These are phyloP conservation scores for Brassica balearica DNA, from an alignment of 441 rosid species.

Conservation along the genomic window DNA sequence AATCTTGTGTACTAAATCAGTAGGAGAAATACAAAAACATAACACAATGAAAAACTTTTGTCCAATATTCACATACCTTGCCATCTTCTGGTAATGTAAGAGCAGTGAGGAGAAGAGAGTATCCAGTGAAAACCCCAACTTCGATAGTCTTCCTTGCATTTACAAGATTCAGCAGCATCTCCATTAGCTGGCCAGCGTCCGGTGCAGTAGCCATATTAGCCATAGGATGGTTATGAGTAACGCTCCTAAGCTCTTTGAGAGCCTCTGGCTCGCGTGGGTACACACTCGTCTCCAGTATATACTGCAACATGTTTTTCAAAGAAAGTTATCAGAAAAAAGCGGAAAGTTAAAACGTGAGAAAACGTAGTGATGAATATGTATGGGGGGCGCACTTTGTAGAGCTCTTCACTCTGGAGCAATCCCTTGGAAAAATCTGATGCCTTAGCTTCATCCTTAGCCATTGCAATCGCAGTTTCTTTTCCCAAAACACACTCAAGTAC, in stretches of 20 bases:
- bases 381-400: slow-evolving; percentile 37
- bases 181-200: slow-evolving; percentile 59
- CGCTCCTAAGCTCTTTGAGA: slow-evolving; percentile 59
- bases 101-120: slow-evolving; percentile 72
- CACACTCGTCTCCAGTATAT: slow-evolving; percentile 64
- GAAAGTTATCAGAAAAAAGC: background rate
- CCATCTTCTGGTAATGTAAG: slow-evolving; percentile 59
- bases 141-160: slow-evolving; percentile 60
- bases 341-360: background rate
- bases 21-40: background rate
- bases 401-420: slow-evolving; percentile 47
- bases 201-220: slow-evolving; percentile 54
- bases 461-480: slow-evolving; percentile 14
- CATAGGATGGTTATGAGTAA: slow-evolving; percentile 53
- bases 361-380: background rate
- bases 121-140: slow-evolving; percentile 63
- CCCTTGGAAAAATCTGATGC: slow-evolving; percentile 40
- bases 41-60: no score
- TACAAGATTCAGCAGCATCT: slow-evolving; percentile 50
- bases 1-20: slow-evolving; percentile 4
- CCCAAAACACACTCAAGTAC: slow-evolving; percentile 8
- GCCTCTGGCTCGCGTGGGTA: slow-evolving; percentile 57
- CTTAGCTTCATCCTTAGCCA: slow-evolving; percentile 39
- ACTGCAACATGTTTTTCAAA: slow-evolving; percentile 42
- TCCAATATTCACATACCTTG: slow-evolving; percentile 37